Conservation (phyloP, 2,329 filamentous ascomycete genomes). For the Harringtonia aguacate region DNA sequence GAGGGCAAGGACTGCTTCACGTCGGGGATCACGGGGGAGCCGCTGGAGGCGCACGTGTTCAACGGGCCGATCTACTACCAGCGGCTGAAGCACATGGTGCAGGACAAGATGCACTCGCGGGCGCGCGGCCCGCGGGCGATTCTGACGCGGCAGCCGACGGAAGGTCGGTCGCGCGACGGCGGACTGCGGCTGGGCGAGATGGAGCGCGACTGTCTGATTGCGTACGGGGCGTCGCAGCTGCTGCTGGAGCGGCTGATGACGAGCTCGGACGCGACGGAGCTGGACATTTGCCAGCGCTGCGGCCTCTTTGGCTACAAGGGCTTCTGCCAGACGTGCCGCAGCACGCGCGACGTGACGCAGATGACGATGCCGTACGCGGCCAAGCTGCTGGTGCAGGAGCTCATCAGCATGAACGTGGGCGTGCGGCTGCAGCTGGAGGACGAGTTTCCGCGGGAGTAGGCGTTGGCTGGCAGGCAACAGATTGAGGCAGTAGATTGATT, state of each 20-base stretch:
- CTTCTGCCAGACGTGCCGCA: slow-evolving; percentile 89
- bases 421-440: slow-evolving; percentile 84
- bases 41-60: slow-evolving; percentile 92
- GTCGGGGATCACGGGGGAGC: slow-evolving; percentile 87
- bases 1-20: slow-evolving; percentile 97
- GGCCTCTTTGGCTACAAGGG: slow-evolving; percentile 93
- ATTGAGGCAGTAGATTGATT: too few relatives aligned
- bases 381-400: slow-evolving; percentile 88
- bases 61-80: slow-evolving; percentile 99
- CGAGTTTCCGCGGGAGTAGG: slow-evolving; percentile 62
- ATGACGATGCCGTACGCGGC: slow-evolving; percentile 98
- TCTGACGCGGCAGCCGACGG: slow-evolving; percentile 88
- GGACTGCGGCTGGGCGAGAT: slow-evolving; percentile 93
- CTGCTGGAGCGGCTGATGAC: slow-evolving; percentile 91
- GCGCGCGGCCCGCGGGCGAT: slow-evolving; percentile 84
- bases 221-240: slow-evolving; percentile 88
- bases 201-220: slow-evolving; percentile 97
- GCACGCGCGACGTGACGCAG: slow-evolving; percentile 70
- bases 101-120: slow-evolving; percentile 98
- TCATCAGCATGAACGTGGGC: slow-evolving; percentile 98
- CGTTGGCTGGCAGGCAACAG: too few relatives aligned
- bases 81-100: slow-evolving; percentile 99
- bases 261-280: slow-evolving; percentile 77
- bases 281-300: slow-evolving; percentile 90
- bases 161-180: slow-evolving; percentile 86